phyloP scores from a whole-genome alignment of 768 basidiomycete genomes.

The Gautieria morchelliformis region DNA sequence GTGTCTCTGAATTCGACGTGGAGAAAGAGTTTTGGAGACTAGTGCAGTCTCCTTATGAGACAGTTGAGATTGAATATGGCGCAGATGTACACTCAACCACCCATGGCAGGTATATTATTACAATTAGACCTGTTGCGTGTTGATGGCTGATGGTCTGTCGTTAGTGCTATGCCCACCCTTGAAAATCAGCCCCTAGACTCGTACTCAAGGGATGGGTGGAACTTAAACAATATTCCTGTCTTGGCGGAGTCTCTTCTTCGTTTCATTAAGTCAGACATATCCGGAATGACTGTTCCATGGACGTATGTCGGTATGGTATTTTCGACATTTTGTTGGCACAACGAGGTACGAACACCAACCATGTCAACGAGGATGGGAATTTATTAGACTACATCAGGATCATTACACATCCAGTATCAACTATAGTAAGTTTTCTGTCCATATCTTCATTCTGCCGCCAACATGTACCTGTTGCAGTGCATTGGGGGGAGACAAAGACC shows the following conservation, averaged over 20 bases:
- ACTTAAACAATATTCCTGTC: conserved; percentile 95
- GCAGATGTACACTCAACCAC: conserved; percentile 97
- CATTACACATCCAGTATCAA: conserved; percentile 97
- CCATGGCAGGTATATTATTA: conserved; percentile 72
- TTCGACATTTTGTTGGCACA: conserved; percentile 99
- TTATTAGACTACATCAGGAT: conserved; percentile 42
- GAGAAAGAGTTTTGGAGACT: conserved; percentile 97
- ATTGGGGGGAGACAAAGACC: conserved; percentile 99
- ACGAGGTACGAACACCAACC: conserved; percentile 52
- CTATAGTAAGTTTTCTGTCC: conserved; percentile 52
- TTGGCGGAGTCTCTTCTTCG: conserved; percentile 86
- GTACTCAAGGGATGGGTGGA: conserved; percentile 92
- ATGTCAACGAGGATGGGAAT: conserved; percentile 4
- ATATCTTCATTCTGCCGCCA: conserved; percentile 9
- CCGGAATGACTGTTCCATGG: conserved; percentile 99
- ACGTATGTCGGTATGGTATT: conserved; percentile 99
- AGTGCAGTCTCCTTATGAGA: conserved; percentile 80
- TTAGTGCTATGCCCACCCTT: conserved; percentile 88
- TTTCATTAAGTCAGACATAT: conserved; percentile 97
- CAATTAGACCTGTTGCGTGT: not conserved
- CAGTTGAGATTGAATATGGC: conserved; percentile 98
- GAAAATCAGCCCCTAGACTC: conserved; percentile 86
- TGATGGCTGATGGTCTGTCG: not conserved
- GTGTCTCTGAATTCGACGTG: conserved; percentile 82
- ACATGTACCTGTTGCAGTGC: conserved; percentile 51